These are phyloP conservation scores for Alternaria longipes DNA, from an alignment of 2,329 filamentous ascomycete genomes.

Conservation along the genomic window DNA sequence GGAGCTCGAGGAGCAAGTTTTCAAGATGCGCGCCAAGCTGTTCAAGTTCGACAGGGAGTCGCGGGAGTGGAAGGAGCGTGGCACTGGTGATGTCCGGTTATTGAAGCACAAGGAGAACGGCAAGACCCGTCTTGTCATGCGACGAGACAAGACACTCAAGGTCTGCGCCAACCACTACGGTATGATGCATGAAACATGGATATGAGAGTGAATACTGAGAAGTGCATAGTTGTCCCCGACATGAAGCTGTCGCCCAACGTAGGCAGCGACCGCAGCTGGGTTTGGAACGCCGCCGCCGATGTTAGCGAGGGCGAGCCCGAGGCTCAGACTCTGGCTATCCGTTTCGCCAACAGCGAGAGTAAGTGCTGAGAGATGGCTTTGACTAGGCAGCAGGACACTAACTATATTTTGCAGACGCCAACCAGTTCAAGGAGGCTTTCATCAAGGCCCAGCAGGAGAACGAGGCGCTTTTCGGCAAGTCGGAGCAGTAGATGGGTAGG, in stretches of 20 bases:
- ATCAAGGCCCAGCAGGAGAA: constrained; percentile 97
- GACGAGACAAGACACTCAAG: constrained; percentile 99
- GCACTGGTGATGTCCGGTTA: constrained; percentile 93
- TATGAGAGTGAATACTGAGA: constrained; percentile 30
- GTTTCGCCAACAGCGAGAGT: constrained; percentile 98
- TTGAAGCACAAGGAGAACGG: constrained; percentile 99
- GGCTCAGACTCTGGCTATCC: constrained; percentile 93
- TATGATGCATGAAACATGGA: constrained; percentile 59
- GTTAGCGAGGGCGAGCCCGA: constrained; percentile 98
- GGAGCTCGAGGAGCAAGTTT: constrained; percentile 94
- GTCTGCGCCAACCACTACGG: constrained; percentile 99
- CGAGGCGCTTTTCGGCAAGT: constrained; percentile 76
- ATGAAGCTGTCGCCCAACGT: constrained; percentile 99
- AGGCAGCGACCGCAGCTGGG: constrained; percentile 97
- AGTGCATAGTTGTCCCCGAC: constrained; percentile 81
- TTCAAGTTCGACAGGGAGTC: constrained; percentile 96
- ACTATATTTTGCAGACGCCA: constrained; percentile 73
- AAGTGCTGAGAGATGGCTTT: constrained; percentile 55
- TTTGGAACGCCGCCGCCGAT: constrained; percentile 98
- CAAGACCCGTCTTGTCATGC: constrained; percentile 98
- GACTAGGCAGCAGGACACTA: constrained; percentile 35
- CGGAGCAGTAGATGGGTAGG: constrained; percentile 53
- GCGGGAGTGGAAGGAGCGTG: constrained; percentile 99
- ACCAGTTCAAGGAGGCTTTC: constrained; percentile 96
- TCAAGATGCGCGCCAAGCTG: constrained; percentile 99